These are phyloP conservation scores for Aegilops longissima DNA, from an alignment of 176 grass and related monocot species.

Conservation along the genomic window DNA sequence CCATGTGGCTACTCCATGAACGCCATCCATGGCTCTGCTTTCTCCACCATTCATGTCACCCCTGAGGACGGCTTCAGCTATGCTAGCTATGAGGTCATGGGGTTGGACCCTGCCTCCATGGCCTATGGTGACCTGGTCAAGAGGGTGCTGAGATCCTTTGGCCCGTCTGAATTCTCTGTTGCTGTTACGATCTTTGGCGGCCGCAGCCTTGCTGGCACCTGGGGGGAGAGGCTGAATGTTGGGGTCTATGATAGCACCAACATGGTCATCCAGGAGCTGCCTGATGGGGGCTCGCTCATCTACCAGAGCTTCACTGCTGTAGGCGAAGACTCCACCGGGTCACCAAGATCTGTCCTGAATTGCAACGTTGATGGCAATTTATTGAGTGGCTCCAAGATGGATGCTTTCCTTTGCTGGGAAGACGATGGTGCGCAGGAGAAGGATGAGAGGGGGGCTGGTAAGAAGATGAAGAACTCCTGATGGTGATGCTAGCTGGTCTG, in stretches of 20 bases:
- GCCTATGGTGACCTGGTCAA: constrained; percentile 45
- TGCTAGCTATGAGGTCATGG: constrained; percentile 81
- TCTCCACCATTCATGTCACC: constrained; percentile 74
- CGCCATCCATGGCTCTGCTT: constrained; percentile 54
- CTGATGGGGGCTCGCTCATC: constrained; percentile 37
- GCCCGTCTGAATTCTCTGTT: constrained; percentile 65
- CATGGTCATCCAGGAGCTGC: constrained; percentile 53
- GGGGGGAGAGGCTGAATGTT: constrained; percentile 43
- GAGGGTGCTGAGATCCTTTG: constrained; percentile 67
- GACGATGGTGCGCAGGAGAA: constrained; percentile 36
- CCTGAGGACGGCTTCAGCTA: constrained; percentile 88
- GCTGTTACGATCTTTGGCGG: constrained; percentile 63
- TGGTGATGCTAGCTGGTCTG: constrained; percentile 19
- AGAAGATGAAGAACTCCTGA: constrained; percentile 35
- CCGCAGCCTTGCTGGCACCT: constrained; percentile 21
- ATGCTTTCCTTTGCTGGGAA: constrained; percentile 32
- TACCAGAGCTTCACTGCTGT: constrained; percentile 59
- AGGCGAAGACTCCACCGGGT: neutral
- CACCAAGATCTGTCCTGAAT: constrained; percentile 50
- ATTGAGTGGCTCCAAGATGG: constrained; percentile 28
- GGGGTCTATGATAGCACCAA: constrained; percentile 42
- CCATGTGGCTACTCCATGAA: constrained; percentile 87
- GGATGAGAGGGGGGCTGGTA: constrained; percentile 28
- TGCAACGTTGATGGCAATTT: constrained; percentile 29
- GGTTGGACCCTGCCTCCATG: constrained; percentile 33